Evolutionary conservation across 768 basidiomycete genomes (phyloP).

Genomic region (Amanita jacksonii): DNA sequence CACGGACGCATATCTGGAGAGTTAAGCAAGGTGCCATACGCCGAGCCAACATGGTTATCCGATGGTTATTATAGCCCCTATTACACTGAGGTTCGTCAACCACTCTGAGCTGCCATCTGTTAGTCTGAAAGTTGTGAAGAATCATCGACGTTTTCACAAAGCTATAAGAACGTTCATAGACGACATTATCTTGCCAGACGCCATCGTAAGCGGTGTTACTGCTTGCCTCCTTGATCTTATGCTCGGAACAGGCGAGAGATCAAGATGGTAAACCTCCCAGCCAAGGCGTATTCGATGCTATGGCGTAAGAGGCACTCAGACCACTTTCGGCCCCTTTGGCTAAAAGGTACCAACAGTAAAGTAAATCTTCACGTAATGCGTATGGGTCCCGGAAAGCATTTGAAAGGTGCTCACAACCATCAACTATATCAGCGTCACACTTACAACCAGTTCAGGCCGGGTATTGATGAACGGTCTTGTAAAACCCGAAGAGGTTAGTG

Average conservation of each 20-base stretch:
- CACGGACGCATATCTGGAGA: constrained; percentile 48
- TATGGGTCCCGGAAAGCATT: constrained; percentile 86
- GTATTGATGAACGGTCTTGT: constrained; percentile 73
- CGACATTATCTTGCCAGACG: constrained; percentile 53
- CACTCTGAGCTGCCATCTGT: constrained; percentile 21
- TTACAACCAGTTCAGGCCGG: constrained; percentile 31
- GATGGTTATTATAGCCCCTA: constrained; percentile 63
- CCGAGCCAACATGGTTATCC: constrained; percentile 75
- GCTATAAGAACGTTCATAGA: constrained; percentile 67
- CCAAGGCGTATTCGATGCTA: constrained; percentile 65
- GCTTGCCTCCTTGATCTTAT: constrained; percentile 2
- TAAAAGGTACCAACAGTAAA: constrained; percentile 32
- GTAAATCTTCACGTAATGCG: constrained; percentile 83
- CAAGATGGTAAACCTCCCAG: constrained; percentile 86
- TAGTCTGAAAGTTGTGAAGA: constrained; percentile 26
- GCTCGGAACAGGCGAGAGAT: constrained; percentile 55
- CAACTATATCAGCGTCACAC: not conserved
- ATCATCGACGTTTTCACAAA: constrained; percentile 52
- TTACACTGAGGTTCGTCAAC: constrained; percentile 59
- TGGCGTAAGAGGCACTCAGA: constrained; percentile 36
- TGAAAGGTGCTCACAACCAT: constrained; percentile 32
- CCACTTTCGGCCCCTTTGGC: constrained; percentile 39
- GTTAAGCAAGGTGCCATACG: constrained; percentile 78
- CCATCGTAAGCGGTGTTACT: constrained; percentile 22
- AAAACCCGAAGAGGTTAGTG: constrained; percentile 60